phyloP scores from a whole-genome alignment of 2,329 filamentous ascomycete genomes.

The Ascochyta lentis region DNA sequence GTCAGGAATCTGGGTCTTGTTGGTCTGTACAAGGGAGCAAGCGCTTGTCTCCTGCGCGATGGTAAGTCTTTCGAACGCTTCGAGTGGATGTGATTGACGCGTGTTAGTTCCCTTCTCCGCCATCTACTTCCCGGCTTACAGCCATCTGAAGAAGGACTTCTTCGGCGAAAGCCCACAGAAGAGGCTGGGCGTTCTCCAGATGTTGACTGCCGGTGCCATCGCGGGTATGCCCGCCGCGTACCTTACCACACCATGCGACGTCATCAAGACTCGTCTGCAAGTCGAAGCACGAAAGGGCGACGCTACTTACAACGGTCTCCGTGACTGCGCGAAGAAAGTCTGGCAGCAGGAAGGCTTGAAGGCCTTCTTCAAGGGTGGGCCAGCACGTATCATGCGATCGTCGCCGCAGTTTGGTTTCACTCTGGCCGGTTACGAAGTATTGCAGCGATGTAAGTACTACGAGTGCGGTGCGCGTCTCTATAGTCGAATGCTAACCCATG shows the following conservation, averaged over 20 bases:
- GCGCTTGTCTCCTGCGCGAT: constrained; percentile 91
- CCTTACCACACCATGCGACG: constrained; percentile 95
- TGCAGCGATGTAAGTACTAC: constrained; percentile 66
- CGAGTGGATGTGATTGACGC: constrained; percentile 18
- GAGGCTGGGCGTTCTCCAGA: constrained; percentile 87
- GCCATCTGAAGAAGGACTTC: constrained; percentile 89
- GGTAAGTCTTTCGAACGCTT: constrained; percentile 30
- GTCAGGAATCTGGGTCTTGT: constrained; percentile 92
- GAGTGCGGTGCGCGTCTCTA: neutral
- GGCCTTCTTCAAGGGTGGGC: constrained; percentile 98
- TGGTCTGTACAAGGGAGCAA: constrained; percentile 95
- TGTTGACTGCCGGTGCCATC: constrained; percentile 93
- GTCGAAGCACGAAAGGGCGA: constrained; percentile 98
- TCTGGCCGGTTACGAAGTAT: constrained; percentile 89
- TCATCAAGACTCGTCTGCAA: constrained; percentile 98
- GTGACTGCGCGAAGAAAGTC: constrained; percentile 84
- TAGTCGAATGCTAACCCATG: neutral
- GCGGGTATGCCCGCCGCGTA: constrained; percentile 68
- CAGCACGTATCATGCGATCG: constrained; percentile 91
- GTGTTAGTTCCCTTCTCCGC: constrained; percentile 84
- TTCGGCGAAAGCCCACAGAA: constrained; percentile 90
- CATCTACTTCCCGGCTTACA: constrained; percentile 98
- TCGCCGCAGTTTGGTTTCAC: constrained; percentile 99
- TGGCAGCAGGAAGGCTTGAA: constrained; percentile 90
- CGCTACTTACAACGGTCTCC: constrained; percentile 81